phyloP scores from a whole-genome alignment of 2,329 filamentous ascomycete species.

The Fragosphaeria purpurea region DNA sequence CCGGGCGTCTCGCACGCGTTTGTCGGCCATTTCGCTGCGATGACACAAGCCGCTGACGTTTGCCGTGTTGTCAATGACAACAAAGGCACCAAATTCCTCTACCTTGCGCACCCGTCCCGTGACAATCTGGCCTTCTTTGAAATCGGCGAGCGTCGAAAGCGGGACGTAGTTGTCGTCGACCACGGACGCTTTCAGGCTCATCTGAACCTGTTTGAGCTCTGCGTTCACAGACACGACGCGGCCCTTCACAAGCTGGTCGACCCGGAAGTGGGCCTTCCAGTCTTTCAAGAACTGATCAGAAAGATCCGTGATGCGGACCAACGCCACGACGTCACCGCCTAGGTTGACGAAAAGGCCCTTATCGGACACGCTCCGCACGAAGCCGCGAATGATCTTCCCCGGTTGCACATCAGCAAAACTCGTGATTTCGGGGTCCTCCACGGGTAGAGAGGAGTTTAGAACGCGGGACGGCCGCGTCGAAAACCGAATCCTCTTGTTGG shows the following conservation, averaged over 20 bases:
- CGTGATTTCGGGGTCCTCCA: constrained; percentile 72
- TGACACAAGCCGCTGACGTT: constrained; percentile 93
- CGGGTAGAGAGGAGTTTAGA: constrained; percentile 70
- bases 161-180: constrained; percentile 65
- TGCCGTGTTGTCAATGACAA: constrained; percentile 74
- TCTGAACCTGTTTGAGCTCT: constrained; percentile 60
- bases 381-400: constrained; percentile 78
- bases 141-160: constrained; percentile 62
- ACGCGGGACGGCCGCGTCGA: constrained; percentile 82
- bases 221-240: constrained; percentile 66
- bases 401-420: constrained; percentile 59
- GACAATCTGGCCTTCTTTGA: constrained; percentile 70
- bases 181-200: constrained; percentile 79
- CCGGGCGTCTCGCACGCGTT: constrained; percentile 69
- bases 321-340: constrained; percentile 69
- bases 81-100: constrained; percentile 89
- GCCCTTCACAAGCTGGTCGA: constrained; percentile 84
- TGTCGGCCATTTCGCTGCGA: constrained; percentile 82
- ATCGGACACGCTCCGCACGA: constrained; percentile 81
- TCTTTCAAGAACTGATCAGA: constrained; percentile 90
- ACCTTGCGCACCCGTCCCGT: constrained; percentile 90
- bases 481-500: constrained; percentile 75
- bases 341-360: constrained; percentile 82
- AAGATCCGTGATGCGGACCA: constrained; percentile 77
- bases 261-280: constrained; percentile 82